Percentiles rank a stretch among this genome's conserved stretches.
phyloP scores from a whole-genome alignment of 495 filamentous ascomycete species.

The Annulohypoxylon stygium region DNA sequence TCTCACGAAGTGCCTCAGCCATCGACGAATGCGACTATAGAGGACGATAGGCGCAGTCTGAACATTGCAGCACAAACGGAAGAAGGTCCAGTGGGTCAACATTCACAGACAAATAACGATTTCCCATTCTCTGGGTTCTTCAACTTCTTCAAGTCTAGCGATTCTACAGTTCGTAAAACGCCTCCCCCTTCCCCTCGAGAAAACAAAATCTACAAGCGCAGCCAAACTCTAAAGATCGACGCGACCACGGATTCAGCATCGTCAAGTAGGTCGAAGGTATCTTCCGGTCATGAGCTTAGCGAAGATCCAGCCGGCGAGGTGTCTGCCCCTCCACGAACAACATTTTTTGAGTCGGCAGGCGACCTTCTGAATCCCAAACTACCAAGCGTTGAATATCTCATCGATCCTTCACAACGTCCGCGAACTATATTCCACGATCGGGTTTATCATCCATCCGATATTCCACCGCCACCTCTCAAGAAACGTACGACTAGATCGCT shows the following conservation, averaged over 20 bases:
- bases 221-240: slow-evolving; percentile 73
- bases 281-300: slow-evolving; percentile 58
- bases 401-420: slow-evolving; percentile 84
- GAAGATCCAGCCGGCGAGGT: slow-evolving; percentile 57
- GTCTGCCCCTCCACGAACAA: slow-evolving; percentile 87
- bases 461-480: slow-evolving; percentile 81
- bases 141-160: slow-evolving; percentile 68
- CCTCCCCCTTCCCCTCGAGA: slow-evolving; percentile 62
- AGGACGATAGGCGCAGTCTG: slow-evolving; percentile 66
- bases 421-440: slow-evolving; percentile 98
- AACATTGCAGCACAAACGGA: slow-evolving; percentile 51
- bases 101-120: slow-evolving; percentile 50
- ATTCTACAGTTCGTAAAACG: slow-evolving; percentile 47
- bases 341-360: slow-evolving; percentile 92
- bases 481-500: slow-evolving; percentile 63
- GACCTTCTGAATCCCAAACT: slow-evolving; percentile 92
- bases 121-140: slow-evolving; percentile 71
- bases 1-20: slow-evolving; percentile 71
- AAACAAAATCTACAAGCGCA: slow-evolving; percentile 80
- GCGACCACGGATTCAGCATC: slow-evolving; percentile 52
- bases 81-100: slow-evolving; percentile 39
- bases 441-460: slow-evolving; percentile 92
- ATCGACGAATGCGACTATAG: slow-evolving; percentile 63
- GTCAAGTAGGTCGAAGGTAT: slow-evolving; percentile 56
- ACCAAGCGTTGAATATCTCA: slow-evolving; percentile 81